Evolutionary conservation across 148 eudicot genomes (phyloP).

Genomic region (Nyssa sinensis): DNA sequence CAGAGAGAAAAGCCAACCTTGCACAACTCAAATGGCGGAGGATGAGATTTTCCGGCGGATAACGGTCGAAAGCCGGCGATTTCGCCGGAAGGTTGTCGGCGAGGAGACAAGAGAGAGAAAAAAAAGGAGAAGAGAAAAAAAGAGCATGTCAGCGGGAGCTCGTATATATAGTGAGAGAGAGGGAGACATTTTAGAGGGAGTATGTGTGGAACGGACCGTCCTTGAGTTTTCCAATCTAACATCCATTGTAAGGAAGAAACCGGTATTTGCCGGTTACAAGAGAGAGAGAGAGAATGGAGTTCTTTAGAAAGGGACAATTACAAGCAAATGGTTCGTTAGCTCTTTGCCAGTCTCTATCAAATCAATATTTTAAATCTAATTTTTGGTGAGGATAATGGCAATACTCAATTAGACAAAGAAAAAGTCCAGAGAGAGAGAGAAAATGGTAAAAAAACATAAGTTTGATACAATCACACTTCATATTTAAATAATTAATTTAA

Average conservation of each 20-base stretch:
- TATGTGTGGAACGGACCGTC: conserved; percentile 12
- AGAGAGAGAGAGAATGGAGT: too few species aligned
- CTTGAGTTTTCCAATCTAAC: neutral
- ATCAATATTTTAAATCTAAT: too few species aligned
- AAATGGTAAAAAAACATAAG: too few species aligned
- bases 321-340: too few species aligned
- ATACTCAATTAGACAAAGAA: too few species aligned
- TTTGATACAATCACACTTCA: too few species aligned
- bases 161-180: conserved; percentile 33
- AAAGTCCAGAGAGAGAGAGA: too few species aligned
- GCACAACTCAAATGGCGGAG: conserved; percentile 6
- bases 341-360: too few species aligned
- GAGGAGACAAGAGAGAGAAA: neutral
- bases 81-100: conserved; percentile 17
- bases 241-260: neutral
- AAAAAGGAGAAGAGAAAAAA: conserved; percentile 39
- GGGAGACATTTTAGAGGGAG: conserved; percentile 11
- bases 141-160: conserved; percentile 23
- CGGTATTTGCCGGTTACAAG: conserved; percentile 15
- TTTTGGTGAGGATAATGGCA: too few species aligned
- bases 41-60: neutral
- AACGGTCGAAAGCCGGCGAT: neutral
- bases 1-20: neutral
- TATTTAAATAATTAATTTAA: too few species aligned
- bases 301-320: neutral